Evolutionary conservation across 2,329 filamentous ascomycete genomes (phyloP).

Genomic region (Aphanocladium album): DNA sequence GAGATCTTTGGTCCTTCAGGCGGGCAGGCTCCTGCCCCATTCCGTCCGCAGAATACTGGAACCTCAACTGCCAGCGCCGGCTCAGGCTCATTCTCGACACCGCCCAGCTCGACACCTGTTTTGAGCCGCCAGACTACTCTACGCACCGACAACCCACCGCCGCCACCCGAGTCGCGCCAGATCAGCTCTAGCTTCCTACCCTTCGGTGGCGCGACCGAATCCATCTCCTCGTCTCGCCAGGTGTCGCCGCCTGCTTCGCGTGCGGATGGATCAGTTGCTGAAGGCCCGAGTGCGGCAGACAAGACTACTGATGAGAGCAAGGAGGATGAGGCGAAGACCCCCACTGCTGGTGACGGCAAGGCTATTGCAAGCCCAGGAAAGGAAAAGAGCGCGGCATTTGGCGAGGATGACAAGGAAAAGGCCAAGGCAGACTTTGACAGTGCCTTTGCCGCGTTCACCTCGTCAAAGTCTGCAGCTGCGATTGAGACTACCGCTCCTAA

Average conservation of each 20-base stretch:
- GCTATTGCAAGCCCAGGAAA: conserved; percentile 11
- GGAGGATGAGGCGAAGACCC: conserved; percentile 5
- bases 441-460: conserved; percentile 72
- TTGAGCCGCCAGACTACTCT: conserved; percentile 58
- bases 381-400: conserved; percentile 38
- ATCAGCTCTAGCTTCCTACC: conserved; percentile 73
- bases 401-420: conserved; percentile 48
- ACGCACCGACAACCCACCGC: conserved; percentile 48
- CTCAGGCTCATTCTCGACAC: conserved; percentile 43
- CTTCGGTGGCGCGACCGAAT: conserved; percentile 61
- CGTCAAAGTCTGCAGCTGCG: conserved; percentile 43
- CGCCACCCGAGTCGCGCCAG: conserved; percentile 69
- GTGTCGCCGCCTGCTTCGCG: conserved; percentile 63
- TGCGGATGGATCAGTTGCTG: conserved; percentile 44
- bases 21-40: conserved; percentile 31
- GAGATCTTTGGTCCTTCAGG: conserved; percentile 71
- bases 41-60: conserved; percentile 53
- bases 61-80: conserved; percentile 47
- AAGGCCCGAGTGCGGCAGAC: conserved; percentile 15
- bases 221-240: conserved; percentile 71
- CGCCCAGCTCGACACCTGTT: conserved; percentile 57
- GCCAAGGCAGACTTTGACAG: conserved; percentile 80
- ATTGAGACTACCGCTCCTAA: conserved; percentile 37
- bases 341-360: conserved; percentile 3
- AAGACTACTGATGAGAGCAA: conserved; percentile 20